Evolutionary conservation across 75 land plant genomes (phyloP).

Genomic region (Sequoia sempervirens): DNA sequence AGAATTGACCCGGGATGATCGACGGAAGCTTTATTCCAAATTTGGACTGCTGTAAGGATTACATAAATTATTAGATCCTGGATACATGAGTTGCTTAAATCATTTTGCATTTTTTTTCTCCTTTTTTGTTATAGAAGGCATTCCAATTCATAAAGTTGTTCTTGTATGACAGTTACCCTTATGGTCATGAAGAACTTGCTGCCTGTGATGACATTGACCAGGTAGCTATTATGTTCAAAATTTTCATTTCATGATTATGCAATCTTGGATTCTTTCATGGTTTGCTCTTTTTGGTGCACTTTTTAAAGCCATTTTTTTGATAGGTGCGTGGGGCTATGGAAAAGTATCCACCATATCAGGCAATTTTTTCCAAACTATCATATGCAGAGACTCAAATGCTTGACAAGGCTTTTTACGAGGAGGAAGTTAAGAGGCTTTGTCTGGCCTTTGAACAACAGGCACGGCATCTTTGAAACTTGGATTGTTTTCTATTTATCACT

Average conservation of each 20-base stretch:
- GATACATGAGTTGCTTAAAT: neutral
- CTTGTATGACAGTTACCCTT: constrained; percentile 69
- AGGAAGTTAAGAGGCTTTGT: constrained; percentile 96
- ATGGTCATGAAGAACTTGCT: constrained; percentile 99
- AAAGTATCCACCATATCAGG: constrained; percentile 95
- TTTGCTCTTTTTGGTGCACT: neutral
- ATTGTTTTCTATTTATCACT: neutral
- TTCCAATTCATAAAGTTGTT: neutral
- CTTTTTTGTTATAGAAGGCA: neutral
- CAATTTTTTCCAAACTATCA: constrained; percentile 86
- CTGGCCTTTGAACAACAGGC: constrained; percentile 97
- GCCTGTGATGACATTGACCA: constrained; percentile 92
- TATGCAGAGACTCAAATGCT: constrained; percentile 99
- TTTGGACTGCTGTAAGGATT: constrained; percentile 90
- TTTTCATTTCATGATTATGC: neutral
- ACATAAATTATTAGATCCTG: constrained; percentile 1
- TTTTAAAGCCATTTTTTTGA: neutral
- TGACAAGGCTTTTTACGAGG: constrained; percentile 97
- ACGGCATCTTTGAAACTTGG: neutral
- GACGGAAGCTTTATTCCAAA: constrained; percentile 87
- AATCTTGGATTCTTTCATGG: neutral
- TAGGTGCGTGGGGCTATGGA: constrained; percentile 96
- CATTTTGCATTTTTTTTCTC: neutral
- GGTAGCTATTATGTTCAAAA: constrained; percentile 34
- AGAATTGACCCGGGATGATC: constrained; percentile 94